Percentiles rank a stretch among this genome's conserved stretches.
These are phyloP conservation scores for Alternaria dauci DNA, from an alignment of 2,329 filamentous ascomycete species.

Conservation along the genomic window DNA sequence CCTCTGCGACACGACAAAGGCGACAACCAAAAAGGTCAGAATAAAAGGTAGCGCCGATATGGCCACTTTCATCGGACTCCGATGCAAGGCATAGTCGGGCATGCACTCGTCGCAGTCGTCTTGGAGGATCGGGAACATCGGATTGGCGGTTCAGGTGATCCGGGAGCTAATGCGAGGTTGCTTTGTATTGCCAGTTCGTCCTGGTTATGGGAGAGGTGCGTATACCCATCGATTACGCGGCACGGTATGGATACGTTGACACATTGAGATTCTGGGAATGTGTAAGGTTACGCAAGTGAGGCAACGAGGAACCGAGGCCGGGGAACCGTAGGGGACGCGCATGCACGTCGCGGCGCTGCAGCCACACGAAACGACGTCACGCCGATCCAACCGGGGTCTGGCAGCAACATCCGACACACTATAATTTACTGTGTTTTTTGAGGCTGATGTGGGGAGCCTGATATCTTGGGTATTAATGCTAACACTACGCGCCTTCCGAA, in stretches of 20 bases:
- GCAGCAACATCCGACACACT: conserved; percentile 2
- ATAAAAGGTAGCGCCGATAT: conserved; percentile 74
- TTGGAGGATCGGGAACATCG: conserved; percentile 49
- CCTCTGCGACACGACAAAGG: conserved; percentile 69
- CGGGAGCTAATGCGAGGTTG: conserved; percentile 16
- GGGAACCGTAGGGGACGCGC: conserved; percentile 22
- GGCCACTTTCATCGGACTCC: conserved; percentile 60
- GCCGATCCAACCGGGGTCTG: conserved; percentile 26
- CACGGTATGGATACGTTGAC: conserved; percentile 19
- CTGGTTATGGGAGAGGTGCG: conserved; percentile 22
- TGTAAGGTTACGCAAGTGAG: conserved; percentile 14
- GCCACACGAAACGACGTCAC: conserved; percentile 34
- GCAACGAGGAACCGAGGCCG: conserved; percentile 15
- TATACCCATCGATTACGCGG: conserved; percentile 38
- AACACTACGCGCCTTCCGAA: conserved; percentile 10
- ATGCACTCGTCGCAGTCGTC: conserved; percentile 66
- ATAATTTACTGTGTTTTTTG: neutral
- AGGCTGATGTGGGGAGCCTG: neutral
- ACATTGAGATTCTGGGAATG: conserved; percentile 9
- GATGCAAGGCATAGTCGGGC: conserved; percentile 58
- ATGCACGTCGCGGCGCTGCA: conserved; percentile 24
- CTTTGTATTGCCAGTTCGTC: conserved; percentile 31
- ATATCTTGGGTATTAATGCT: conserved; percentile 12
- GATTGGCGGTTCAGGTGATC: conserved; percentile 14
- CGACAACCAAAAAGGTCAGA: conserved; percentile 71